These are phyloP conservation scores for Pugionium cornutum DNA, from an alignment of 345 rosid genomes.

Conservation along the genomic window DNA sequence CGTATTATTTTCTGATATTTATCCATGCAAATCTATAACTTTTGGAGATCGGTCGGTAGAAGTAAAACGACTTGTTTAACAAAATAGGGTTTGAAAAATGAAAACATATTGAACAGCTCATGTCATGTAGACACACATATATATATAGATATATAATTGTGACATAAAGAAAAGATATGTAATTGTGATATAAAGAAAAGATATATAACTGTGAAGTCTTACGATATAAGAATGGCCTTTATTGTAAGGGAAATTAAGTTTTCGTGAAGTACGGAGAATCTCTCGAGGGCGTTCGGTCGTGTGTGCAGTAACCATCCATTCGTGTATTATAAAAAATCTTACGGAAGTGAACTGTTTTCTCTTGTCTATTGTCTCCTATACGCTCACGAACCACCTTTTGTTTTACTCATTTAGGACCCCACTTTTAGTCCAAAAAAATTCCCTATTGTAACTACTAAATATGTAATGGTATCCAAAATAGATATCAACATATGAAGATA, in stretches of 20 bases:
- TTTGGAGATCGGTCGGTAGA: too few species aligned
- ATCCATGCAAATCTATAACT: too few species aligned
- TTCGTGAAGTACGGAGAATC: constrained; percentile 24
- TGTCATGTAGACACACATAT: too few species aligned
- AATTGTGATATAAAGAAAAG: too few species aligned
- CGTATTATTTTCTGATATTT: too few species aligned
- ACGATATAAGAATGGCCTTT: too few species aligned
- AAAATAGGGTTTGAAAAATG: background rate
- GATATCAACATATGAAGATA: background rate
- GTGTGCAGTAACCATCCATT: constrained; percentile 22
- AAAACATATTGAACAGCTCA: background rate
- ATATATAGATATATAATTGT: too few species aligned
- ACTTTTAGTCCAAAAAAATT: background rate
- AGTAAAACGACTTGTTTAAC: background rate
- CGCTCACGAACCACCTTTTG: constrained; percentile 1
- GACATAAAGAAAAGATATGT: too few species aligned
- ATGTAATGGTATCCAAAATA: background rate
- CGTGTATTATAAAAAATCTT: constrained; percentile 20
- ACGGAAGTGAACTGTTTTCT: background rate
- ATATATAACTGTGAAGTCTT: too few species aligned
- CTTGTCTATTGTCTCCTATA: background rate
- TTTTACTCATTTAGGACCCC: background rate
- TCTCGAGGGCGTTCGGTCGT: background rate
- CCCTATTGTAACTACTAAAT: too few species aligned
- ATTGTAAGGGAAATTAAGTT: background rate